Base-by-base conservation (phyloP, 1,139 yeast species). In the Magnusiomyces paraingens region DNA sequence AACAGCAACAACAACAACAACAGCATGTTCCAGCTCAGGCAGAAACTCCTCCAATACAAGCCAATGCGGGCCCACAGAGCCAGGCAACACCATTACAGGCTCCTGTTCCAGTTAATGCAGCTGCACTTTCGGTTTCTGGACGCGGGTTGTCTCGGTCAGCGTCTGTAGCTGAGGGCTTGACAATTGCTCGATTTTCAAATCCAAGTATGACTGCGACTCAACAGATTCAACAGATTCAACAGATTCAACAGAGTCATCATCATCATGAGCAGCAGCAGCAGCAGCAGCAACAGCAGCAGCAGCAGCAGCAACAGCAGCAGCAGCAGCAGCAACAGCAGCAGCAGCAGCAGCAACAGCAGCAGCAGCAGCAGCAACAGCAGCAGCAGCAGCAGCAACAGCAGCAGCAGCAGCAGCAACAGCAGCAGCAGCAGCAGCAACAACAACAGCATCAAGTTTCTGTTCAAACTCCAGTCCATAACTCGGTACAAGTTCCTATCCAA, bases 381-480 rank as follows among this genome's bases (percentile, higher is more conserved):
- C n/a, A 18, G 45, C 47, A 43, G 35, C 47, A 41, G 44, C n/a
- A 18, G 45, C 47, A 43, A 21, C 47, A 41, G 44, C n/a, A 18
- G 45, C 47, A 43, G 35, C 47, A 41, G 44, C n/a, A 10, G 15
- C n/a, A n/a, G n/a, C n/a, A n/a, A n/a, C 22, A 10, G 15, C n/a
- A n/a, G n/a, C n/a, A n/a, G n/a, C 22, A 10, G 15, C n/a, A n/a
- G n/a, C n/a, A n/a, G n/a, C 22, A 10, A 12, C n/a, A n/a, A n/a
- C n/a, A n/a, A 5, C 20, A 8, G n/a, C 20, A 17, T 14, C 15
- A 15, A 39, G 17, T 39, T n/a, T 14, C 42, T n/a, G n/a, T 14
- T n/a, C n/a, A 15, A 39, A 8, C 14, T n/a, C 42, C 42, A 39
- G 42, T 14, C 42, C 42, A 6, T 6, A 15, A 39, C n/a, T n/a